Percentiles rank a stretch among this genome's conserved stretches.
phyloP scores from a whole-genome alignment of 2,329 filamentous ascomycete species.

The Penicillium brevicompactum region DNA sequence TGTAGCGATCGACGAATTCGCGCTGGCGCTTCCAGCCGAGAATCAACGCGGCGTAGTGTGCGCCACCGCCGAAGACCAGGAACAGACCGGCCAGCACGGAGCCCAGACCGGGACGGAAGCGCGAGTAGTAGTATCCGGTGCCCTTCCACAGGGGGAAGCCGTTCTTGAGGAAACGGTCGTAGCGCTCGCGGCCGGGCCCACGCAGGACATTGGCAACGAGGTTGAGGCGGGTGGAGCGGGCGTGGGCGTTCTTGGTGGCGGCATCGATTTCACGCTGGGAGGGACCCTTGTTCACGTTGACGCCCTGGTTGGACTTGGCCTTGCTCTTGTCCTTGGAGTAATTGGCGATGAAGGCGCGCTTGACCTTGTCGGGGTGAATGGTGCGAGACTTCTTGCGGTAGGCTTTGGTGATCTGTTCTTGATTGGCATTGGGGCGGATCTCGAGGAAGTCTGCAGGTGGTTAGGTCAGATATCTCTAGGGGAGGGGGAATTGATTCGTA shows the following conservation, averaged over 20 bases:
- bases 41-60: constrained; percentile 83
- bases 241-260: constrained; percentile 77
- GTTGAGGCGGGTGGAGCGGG: constrained; percentile 80
- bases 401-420: constrained; percentile 89
- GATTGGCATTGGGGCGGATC: constrained; percentile 69
- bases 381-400: constrained; percentile 84
- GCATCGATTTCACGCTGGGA: constrained; percentile 73
- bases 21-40: constrained; percentile 87
- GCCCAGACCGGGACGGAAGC: constrained; percentile 87
- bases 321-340: constrained; percentile 58
- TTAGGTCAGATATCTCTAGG: not conserved
- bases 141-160: constrained; percentile 97
- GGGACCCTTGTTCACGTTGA: constrained; percentile 70
- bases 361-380: constrained; percentile 94
- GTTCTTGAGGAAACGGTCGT: constrained; percentile 90
- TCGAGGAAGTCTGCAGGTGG: constrained; percentile 70
- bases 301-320: constrained; percentile 60
- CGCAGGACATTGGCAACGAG: constrained; percentile 85
- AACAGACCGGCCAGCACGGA: constrained; percentile 82
- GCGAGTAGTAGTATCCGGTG: constrained; percentile 96
- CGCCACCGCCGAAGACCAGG: constrained; percentile 76
- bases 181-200: constrained; percentile 77
- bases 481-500: constrained; percentile 26
- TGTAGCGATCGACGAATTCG: constrained; percentile 89
- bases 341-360: constrained; percentile 75